Evolutionary conservation across 768 basidiomycete species (phyloP), one percentile per base, ranked within the genome.

Genomic region (Crepidotus variabilis): DNA sequence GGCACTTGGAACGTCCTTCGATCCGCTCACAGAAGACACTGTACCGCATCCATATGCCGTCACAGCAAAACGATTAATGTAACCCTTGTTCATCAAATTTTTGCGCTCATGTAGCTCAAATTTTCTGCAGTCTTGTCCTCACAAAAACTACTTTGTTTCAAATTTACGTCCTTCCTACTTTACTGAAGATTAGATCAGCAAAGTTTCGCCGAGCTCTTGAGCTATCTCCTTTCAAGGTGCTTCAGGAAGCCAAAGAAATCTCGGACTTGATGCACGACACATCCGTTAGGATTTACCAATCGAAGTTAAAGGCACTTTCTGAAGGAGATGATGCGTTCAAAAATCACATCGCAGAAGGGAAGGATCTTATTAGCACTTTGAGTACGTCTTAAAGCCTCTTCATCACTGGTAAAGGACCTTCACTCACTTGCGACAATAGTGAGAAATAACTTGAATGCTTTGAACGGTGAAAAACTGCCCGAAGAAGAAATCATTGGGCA

Each of bases 341-440:
- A 4, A 57, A 58, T 10, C 69, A 72, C 49, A 63, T 75, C 33
- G 73, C 71, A 7, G 64, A 67, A 47, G 74, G 75, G 9, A 75
- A 73, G 52, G 78, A 79, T 58, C 68, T 81, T 11, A 71, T 79
- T 52, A 79, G 75, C 59, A 64, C 76, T 28, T 61, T 79, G 23
- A 62, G 79, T 80, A 56, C 39, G 76, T n/a, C n/a, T n/a, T n/a
- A n/a, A n/a, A n/a, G n/a, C n/a, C n/a, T n/a, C 49, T 47, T 43
- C 11, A 3, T 23, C 6, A 16, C 53, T 13, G 1, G 10, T 16
- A 47, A 20, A 24, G 20, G 24, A 22, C 36, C 45, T 48, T 78
- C 75, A 76, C 58, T 58, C 10, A 2, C 52, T 50, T 20, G 39
- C n/a, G 0, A 7, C 21, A 28, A 32, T 32, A 75, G 74, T 75